Conservation (phyloP, 2,329 filamentous ascomycete species). For the Didymella arachidicola region DNA sequence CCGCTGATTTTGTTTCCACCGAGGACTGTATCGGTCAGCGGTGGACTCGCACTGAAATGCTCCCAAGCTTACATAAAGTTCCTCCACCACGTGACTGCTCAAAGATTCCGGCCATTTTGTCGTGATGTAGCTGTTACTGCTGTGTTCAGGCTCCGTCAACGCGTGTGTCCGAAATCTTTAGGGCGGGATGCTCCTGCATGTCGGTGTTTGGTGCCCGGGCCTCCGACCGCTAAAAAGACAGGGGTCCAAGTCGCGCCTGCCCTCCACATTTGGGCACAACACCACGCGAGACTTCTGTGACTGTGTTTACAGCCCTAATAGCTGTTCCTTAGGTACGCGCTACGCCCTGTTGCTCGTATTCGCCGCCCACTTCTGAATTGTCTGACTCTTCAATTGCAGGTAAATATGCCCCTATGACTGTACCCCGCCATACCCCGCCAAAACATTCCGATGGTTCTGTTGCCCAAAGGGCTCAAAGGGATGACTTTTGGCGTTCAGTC, state of each 20-base stretch:
- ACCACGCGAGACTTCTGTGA: conserved; percentile 37
- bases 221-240: conserved; percentile 27
- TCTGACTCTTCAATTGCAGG: conserved; percentile 37
- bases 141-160: conserved; percentile 42
- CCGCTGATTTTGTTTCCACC: conserved; percentile 98
- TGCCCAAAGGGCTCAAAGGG: conserved; percentile 22
- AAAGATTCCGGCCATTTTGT: conserved; percentile 89
- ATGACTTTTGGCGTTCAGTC: conserved; percentile 18
- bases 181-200: conserved; percentile 30
- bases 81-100: conserved; percentile 91
- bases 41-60: conserved; percentile 2
- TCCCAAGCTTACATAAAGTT: conserved; percentile 75
- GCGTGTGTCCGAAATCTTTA: conserved; percentile 39
- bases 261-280: conserved; percentile 37
- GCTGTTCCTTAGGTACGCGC: conserved; percentile 18
- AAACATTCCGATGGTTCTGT: conserved; percentile 25
- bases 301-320: conserved; percentile 22
- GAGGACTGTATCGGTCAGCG: conserved; percentile 67
- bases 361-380: conserved; percentile 10
- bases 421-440: conserved; percentile 48
- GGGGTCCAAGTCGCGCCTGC: conserved; percentile 33
- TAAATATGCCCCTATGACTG: conserved; percentile 24
- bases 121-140: conserved; percentile 39
- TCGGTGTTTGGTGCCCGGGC: conserved; percentile 35
- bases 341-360: conserved; percentile 9